Evolutionary conservation across 2,329 filamentous ascomycete genomes (phyloP), one percentile per base, ranked within the genome.

Genomic region (Pleurostoma richardsiae): DNA sequence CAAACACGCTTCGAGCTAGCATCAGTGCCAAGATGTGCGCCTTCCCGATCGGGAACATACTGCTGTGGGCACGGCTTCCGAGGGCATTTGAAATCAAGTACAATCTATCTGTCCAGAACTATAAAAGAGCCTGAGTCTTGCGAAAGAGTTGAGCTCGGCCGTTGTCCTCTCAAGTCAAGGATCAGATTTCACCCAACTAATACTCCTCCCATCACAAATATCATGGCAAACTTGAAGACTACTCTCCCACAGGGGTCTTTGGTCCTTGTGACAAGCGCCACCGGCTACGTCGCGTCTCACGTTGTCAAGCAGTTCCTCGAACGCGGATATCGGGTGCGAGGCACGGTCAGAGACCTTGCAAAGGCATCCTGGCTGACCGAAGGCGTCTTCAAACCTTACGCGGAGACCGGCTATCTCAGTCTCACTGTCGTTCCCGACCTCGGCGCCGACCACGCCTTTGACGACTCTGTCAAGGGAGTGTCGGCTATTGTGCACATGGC

Each of bases 211-310:
- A 19, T 19, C 19, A 19, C 19, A 19, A 19, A 19, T 19, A 19
- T 19, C 33, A 36, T 36, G 33, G 33, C 33, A 8, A n/a, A 36
- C 8, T n/a, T n/a, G n/a, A 36, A 36, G n/a, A 36, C 33, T n/a
- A 36, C 33, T n/a, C 43, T 59, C 42, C 49, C 54, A 1, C 36
- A 31, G 4, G 29, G 40, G 42, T 51, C 54, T 10, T 49, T 55
- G 5, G 48, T 71, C 29, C 59, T 65, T n/a, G 66, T 71, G 29
- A 71, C 68, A 1, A 69, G 69, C 31, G 63, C 63, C 48, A 73
- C 70, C 50, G 68, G 68, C 51, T 69, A 70, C 49, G 65, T 71
- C 30, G 70, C 64, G 8, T 61, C 65, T 40, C 67, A 70, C 52
- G 65, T 64, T 44, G 57, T 62, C 41, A 62, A 65, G 4, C 55